Conservation (phyloP, 2,329 filamentous ascomycete genomes). For the Microcera coccophila region DNA sequence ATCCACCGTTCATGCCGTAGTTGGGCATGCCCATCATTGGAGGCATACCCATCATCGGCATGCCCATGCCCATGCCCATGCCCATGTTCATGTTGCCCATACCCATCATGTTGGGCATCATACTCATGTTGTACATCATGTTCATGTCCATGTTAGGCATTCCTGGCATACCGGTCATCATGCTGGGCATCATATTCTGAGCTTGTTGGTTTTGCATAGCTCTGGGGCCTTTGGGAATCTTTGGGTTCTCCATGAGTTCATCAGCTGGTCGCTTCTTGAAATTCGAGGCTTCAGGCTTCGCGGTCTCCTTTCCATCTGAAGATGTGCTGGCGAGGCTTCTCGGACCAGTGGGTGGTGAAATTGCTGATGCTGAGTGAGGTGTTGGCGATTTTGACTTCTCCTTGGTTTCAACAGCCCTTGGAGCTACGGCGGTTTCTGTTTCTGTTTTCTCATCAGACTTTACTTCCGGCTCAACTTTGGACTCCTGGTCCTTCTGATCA, state of each 20-base stretch:
- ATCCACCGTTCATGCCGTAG: conserved; percentile 24
- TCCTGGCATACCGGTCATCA: conserved; percentile 47
- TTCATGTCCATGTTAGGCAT: conserved; percentile 37
- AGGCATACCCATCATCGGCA: conserved; percentile 23
- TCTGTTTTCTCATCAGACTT: conserved; percentile 38
- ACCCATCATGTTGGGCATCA: conserved; percentile 39
- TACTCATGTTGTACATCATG: conserved; percentile 37
- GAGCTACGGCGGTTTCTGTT: conserved; percentile 13
- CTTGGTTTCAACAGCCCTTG: conserved; percentile 19
- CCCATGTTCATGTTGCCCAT: conserved; percentile 30
- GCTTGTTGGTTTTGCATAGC: conserved; percentile 58
- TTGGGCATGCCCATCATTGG: conserved; percentile 29
- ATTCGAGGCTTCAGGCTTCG: conserved; percentile 32
- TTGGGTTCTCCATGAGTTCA: conserved; percentile 61
- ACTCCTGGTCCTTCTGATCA: conserved; percentile 38
- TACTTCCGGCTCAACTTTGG: conserved; percentile 29
- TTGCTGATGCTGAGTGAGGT: conserved; percentile 18
- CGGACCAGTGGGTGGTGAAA: conserved; percentile 30
- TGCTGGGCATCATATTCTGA: conserved; percentile 43
- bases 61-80: conserved; percentile 31
- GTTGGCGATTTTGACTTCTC: conserved; percentile 36
- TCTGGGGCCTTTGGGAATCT: conserved; percentile 62
- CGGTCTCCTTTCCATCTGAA: conserved; percentile 36
- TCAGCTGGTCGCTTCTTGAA: conserved; percentile 82
- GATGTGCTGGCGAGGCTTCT: conserved; percentile 22